Evolutionary conservation across 192 early-diverging fungal species (phyloP).

Genomic region (Diversispora eburnea): DNA sequence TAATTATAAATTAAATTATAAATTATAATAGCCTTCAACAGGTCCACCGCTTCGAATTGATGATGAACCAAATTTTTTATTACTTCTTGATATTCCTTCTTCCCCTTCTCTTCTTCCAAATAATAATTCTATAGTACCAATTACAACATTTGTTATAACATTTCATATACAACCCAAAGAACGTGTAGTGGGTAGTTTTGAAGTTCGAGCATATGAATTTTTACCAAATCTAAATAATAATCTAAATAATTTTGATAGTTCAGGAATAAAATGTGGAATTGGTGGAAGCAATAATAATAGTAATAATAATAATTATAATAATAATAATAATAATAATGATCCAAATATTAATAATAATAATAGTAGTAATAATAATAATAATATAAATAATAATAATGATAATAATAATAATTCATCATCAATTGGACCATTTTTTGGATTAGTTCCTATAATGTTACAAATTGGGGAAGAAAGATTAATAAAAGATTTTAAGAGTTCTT

Average conservation of each 20-base stretch:
- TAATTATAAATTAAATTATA: too few relatives aligned
- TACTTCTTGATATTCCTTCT: neutral
- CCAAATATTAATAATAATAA: too few relatives aligned
- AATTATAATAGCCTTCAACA: neutral
- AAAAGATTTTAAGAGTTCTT: constrained; percentile 10
- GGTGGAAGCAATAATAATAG: too few relatives aligned
- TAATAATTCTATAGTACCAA: neutral
- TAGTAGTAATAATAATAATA: neutral
- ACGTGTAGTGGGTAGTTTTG: neutral
- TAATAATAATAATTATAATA: too few relatives aligned
- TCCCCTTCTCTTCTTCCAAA: neutral
- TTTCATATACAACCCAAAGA: neutral
- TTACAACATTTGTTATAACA: neutral
- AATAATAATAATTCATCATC: neutral
- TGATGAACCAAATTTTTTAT: neutral
- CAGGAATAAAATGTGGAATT: too few relatives aligned
- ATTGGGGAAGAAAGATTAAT: constrained; percentile 6
- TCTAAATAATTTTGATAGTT: neutral
- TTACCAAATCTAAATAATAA: neutral
- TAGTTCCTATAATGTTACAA: neutral
- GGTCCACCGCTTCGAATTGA: neutral
- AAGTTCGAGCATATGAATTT: neutral
- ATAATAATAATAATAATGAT: too few relatives aligned
- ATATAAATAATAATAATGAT: neutral
- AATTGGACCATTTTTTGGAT: neutral